Conservation (phyloP, 345 rosid genomes). For the Clausena lansium region DNA sequence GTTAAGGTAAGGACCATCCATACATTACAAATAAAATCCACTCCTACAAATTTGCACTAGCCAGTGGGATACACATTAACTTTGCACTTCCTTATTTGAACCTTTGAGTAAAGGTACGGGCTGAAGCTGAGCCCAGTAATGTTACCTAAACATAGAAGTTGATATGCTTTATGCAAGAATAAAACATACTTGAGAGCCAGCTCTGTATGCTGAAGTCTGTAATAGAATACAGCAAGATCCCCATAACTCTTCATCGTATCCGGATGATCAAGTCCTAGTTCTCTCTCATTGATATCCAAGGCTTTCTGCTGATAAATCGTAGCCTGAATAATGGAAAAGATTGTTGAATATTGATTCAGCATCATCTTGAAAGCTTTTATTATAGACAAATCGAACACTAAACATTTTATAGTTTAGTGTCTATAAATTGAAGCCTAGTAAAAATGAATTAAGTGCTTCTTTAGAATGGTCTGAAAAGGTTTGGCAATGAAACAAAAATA, state of each 20-base stretch:
- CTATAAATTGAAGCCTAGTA: neutral
- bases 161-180: slow-evolving; percentile 4
- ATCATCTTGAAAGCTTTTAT: slow-evolving; percentile 19
- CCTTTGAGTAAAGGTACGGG: neutral
- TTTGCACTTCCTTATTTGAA: neutral
- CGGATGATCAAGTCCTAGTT: slow-evolving; percentile 97
- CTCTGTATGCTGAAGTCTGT: slow-evolving; percentile 98
- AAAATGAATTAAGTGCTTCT: neutral
- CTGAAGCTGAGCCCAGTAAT: neutral
- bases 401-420: neutral
- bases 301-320: slow-evolving; percentile 98
- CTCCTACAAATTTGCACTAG: neutral
- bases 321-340: slow-evolving; percentile 54
- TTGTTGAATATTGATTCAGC: slow-evolving; percentile 11
- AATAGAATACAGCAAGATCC: slow-evolving; percentile 99
- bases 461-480: neutral
- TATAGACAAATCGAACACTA: neutral
- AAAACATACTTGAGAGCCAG: slow-evolving; percentile 89
- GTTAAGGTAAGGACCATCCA: neutral
- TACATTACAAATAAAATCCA: neutral
- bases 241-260: slow-evolving; percentile 99
- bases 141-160: slow-evolving; percentile 7
- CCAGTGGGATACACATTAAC: neutral
- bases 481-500: slow-evolving; percentile 5
- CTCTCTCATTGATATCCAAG: slow-evolving; percentile 98